Base-by-base conservation (phyloP, 1,139 yeast species). In the Pichia sp. region DNA sequence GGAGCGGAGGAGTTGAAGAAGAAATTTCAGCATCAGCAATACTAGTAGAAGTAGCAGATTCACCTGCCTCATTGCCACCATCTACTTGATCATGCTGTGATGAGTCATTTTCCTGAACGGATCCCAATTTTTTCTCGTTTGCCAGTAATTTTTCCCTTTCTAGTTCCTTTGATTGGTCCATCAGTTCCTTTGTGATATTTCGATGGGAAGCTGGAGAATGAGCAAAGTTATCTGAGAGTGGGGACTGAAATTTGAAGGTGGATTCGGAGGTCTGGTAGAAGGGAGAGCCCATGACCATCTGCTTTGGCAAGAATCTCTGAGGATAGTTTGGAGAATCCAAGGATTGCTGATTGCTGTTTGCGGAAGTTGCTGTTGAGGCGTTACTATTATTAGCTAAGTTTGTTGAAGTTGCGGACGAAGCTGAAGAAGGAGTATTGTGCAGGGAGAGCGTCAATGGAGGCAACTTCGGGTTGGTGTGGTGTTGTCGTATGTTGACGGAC, bases 261-360 rank as follows among this genome's bases (percentile, higher is more conserved):
- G 46, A 20, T 4, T 48, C 46, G 21, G 59, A 68, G 21, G 63
- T 61, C 37, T 76, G 78, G 41, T 78, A 73, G 59, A 78, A 84
- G 0, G 93, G 93, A 1, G 91, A 81, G 19, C 81, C 79, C 54
- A 83, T 68, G 44, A 85, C 67, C 46, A 85, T 67, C 58, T 83
- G 88, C 22, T 87, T 75, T 1, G 93, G 93, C 34, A 85, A 67
- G 73, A 85, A 72, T 17, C 85, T 78, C n/a, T 83, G 75, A 10
- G 83, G 78, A 58, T 77, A 79, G 6, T 72, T 64, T 30, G 71
- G 52, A 17, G 59, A 58, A 5, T 40, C 38, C 2, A 32, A 15
- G 4, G 30, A 21, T 28, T 21, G 21, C 9, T 33, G 32, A n/a
- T n/a, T n/a, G n/a, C n/a, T n/a, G n/a, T n/a, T n/a, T n/a, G n/a